Conservation (phyloP, 192 early-diverging fungal genomes). For the Coemansia furcata region DNA sequence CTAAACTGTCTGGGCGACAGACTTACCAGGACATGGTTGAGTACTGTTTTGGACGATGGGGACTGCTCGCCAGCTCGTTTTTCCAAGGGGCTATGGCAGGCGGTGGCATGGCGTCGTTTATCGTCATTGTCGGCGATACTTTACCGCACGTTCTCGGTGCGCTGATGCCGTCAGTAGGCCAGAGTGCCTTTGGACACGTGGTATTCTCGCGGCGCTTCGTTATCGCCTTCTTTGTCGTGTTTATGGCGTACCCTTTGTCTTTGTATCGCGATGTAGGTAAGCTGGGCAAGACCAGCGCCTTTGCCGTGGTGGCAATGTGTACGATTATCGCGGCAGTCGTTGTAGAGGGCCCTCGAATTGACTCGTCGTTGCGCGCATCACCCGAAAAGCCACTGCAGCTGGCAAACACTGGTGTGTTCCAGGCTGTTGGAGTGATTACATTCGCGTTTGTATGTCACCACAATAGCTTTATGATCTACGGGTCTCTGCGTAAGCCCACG, state of each 20-base stretch:
- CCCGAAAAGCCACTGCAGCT: constrained; percentile 30
- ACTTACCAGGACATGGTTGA: constrained; percentile 84
- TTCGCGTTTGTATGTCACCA: constrained; percentile 98
- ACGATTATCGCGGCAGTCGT: constrained; percentile 72
- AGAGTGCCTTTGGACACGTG: constrained; percentile 57
- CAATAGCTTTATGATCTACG: constrained; percentile 91
- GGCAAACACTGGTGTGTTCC: constrained; percentile 63
- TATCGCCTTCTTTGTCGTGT: constrained; percentile 73
- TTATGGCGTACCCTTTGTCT: constrained; percentile 81
- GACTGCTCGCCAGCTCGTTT: constrained; percentile 73
- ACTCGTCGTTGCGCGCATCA: constrained; percentile 47
- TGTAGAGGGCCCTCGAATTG: constrained; percentile 65
- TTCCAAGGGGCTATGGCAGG: constrained; percentile 95
- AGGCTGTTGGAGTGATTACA: constrained; percentile 86
- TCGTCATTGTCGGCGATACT: constrained; percentile 77
- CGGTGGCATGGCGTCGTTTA: constrained; percentile 67
- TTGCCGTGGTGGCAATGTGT: constrained; percentile 79
- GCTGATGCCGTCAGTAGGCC: constrained; percentile 59
- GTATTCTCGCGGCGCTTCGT: constrained; percentile 71
- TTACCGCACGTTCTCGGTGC: constrained; percentile 78
- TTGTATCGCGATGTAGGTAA: constrained; percentile 85
- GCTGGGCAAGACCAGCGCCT: constrained; percentile 82
- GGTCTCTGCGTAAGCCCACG: constrained; percentile 78
- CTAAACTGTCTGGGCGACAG: constrained; percentile 72
- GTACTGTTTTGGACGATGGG: constrained; percentile 78